Evolutionary conservation across 1,284 basidiomycete genomes (phyloP).

Genomic region (Ustilago shanxiensis): DNA sequence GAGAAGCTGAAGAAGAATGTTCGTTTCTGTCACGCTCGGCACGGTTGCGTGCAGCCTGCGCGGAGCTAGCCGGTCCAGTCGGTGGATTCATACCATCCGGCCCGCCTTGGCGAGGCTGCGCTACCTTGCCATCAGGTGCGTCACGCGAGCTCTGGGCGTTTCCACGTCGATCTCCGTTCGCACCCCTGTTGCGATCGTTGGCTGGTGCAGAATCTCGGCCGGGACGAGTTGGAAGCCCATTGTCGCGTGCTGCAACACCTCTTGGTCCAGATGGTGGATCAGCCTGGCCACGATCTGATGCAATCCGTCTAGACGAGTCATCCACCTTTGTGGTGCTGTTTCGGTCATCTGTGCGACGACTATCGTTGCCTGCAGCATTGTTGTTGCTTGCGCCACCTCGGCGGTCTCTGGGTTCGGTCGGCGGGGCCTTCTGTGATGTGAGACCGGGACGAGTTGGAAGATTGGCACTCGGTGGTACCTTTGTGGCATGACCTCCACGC

Average conservation of each 20-base stretch:
- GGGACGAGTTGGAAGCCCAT: slow-evolving; percentile 31
- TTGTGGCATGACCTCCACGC: slow-evolving; percentile 20
- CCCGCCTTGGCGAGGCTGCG: not conserved
- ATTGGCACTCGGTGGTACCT: slow-evolving; percentile 36
- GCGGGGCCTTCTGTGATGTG: slow-evolving; percentile 15
- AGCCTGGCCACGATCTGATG: slow-evolving; percentile 6
- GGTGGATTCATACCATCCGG: slow-evolving; percentile 35
- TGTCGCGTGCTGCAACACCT: slow-evolving; percentile 14
- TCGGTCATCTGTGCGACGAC: slow-evolving; percentile 22
- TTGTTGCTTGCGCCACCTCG: slow-evolving; percentile 12
- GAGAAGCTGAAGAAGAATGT: slow-evolving; percentile 18
- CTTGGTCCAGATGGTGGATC: slow-evolving; percentile 26
- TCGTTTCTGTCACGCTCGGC: slow-evolving; percentile 28
- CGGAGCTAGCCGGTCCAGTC: slow-evolving; percentile 26
- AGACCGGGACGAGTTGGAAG: slow-evolving; percentile 33
- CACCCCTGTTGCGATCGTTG: slow-evolving; percentile 16
- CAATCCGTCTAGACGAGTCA: slow-evolving; percentile 14
- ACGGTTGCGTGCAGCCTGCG: slow-evolving; percentile 25
- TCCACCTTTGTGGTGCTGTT: slow-evolving; percentile 11
- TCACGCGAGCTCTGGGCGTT: slow-evolving; percentile 17
- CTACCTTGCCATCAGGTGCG: slow-evolving; percentile 5
- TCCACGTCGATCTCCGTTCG: slow-evolving; percentile 17
- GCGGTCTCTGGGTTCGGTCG: slow-evolving; percentile 23
- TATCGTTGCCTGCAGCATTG: slow-evolving; percentile 7
- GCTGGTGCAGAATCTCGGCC: not conserved